Conservation (phyloP, 2,329 filamentous ascomycete species). For the Fusarium sp. region DNA sequence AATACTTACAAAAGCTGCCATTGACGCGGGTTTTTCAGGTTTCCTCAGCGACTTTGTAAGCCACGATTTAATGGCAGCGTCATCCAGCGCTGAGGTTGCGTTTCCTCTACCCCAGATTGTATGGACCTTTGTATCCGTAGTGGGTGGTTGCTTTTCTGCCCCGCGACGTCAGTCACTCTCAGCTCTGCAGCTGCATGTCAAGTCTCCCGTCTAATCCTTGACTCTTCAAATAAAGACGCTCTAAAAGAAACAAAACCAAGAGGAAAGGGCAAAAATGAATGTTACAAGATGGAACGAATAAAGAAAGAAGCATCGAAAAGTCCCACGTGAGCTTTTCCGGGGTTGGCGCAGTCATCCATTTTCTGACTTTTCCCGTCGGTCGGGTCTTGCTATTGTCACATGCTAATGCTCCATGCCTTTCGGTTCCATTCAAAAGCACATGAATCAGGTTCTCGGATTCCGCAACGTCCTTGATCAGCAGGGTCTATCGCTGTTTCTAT, state of each 20-base stretch:
- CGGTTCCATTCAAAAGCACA: slow-evolving; percentile 13
- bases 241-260: neutral
- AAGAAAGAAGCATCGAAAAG: neutral
- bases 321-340: slow-evolving; percentile 40
- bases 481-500: slow-evolving; percentile 7
- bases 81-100: slow-evolving; percentile 37
- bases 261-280: neutral
- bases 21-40: slow-evolving; percentile 42
- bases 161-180: slow-evolving; percentile 32
- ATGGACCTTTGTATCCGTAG: neutral
- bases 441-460: slow-evolving; percentile 29
- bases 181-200: slow-evolving; percentile 26
- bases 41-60: slow-evolving; percentile 40
- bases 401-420: slow-evolving; percentile 32
- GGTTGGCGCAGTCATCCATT: slow-evolving; percentile 37
- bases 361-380: slow-evolving; percentile 27
- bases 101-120: slow-evolving; percentile 31
- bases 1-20: slow-evolving; percentile 52
- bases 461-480: slow-evolving; percentile 4
- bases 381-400: slow-evolving; percentile 38
- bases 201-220: neutral
- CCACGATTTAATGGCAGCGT: slow-evolving; percentile 44
- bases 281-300: neutral
- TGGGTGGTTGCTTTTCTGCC: slow-evolving; percentile 26
- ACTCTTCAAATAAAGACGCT: neutral